phyloP scores from a whole-genome alignment of 116 monocot genomes.

The Papilionanthe hybrid region DNA sequence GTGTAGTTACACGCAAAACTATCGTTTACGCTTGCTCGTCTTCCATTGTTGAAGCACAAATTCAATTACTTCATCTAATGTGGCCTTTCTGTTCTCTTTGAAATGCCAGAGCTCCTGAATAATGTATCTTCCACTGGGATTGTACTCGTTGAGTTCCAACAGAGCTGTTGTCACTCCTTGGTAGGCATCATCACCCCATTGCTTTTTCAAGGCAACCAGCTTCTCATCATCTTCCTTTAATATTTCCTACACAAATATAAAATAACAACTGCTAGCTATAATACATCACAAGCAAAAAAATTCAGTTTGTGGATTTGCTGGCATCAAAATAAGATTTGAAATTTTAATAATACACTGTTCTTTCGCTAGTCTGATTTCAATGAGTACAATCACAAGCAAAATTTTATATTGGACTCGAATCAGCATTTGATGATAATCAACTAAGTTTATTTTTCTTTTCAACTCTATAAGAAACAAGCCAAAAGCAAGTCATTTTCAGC shows the following conservation, averaged over 20 bases:
- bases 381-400: no score
- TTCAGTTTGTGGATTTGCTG: no score
- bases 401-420: no score
- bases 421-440: no score
- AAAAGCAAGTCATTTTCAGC: no score
- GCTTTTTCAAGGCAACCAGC: constrained; percentile 1
- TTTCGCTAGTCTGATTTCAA: no score
- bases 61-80: constrained; percentile 3
- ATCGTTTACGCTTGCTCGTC: neutral
- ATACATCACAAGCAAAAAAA: neutral
- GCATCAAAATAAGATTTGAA: no score
- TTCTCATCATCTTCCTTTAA: constrained; percentile 16
- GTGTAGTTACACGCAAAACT: neutral
- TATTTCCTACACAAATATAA: constrained; percentile 9
- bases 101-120: constrained; percentile 21
- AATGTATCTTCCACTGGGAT: constrained; percentile 18
- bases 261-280: neutral
- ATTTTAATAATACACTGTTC: no score
- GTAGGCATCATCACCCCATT: constrained; percentile 15
- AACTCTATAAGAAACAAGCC: no score
- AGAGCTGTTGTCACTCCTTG: constrained; percentile 6
- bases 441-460: no score
- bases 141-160: constrained; percentile 26
- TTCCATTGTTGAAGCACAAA: constrained; percentile 9
- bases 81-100: constrained; percentile 17